Evolutionary conservation across 2,329 filamentous ascomycete genomes (phyloP).

Genomic region (Exophiala lecanii-corni): DNA sequence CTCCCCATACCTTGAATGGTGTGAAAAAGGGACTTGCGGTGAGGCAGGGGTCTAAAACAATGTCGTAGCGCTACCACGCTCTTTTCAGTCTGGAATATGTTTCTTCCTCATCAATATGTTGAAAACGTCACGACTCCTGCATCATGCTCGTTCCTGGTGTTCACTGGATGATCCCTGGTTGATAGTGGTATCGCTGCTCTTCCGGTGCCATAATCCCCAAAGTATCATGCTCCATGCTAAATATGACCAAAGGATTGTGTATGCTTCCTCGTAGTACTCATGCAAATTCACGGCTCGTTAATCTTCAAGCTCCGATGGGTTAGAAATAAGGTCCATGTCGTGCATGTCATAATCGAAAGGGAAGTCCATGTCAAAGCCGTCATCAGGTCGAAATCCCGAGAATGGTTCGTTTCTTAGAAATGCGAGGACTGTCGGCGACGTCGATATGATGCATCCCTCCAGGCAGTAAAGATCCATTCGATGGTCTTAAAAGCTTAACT

Average conservation of each 20-base stretch:
- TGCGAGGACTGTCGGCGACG: conserved; percentile 36
- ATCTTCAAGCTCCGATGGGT: conserved; percentile 26
- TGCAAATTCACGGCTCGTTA: not conserved
- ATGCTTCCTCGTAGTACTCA: not conserved
- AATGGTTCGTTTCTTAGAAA: conserved; percentile 45
- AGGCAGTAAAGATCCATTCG: conserved; percentile 33
- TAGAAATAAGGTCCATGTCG: conserved; percentile 40
- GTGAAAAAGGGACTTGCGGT: conserved; percentile 19
- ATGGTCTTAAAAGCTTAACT: conserved; percentile 61
- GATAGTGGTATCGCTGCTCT: conserved; percentile 6
- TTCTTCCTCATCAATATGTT: conserved; percentile 5
- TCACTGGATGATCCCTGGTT: conserved; percentile 8
- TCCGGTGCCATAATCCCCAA: conserved; percentile 6
- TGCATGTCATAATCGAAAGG: conserved; percentile 43
- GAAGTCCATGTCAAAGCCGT: too few species aligned
- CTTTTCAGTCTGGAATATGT: conserved; percentile 12
- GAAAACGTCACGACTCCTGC: conserved; percentile 11
- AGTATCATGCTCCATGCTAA: conserved; percentile 13
- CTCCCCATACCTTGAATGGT: too few species aligned
- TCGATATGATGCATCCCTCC: conserved; percentile 43
- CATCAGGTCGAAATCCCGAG: conserved; percentile 33
- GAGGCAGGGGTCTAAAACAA: conserved; percentile 20
- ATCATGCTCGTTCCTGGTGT: conserved; percentile 15
- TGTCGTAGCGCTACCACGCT: conserved; percentile 17
- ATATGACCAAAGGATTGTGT: conserved; percentile 17